Evolutionary conservation across 345 rosid species (phyloP), one percentile per base, ranked within the genome.

Genomic region (Hevea brasiliensis): DNA sequence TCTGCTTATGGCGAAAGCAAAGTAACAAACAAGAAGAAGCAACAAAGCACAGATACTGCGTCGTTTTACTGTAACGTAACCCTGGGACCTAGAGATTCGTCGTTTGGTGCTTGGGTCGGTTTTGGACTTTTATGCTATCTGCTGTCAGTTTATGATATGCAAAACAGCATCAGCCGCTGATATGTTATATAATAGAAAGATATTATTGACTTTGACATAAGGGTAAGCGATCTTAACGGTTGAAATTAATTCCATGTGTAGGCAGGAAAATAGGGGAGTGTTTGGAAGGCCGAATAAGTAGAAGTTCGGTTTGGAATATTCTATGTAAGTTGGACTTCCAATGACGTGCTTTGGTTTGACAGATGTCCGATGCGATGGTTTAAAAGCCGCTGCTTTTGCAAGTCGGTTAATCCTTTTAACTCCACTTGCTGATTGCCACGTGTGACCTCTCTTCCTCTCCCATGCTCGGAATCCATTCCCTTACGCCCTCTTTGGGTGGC

Each of bases 361-460:
- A 65, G 58, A 35, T 57, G 71, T 32, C 65, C 57, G 58, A 35
- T 45, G 71, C 21, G 7, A 63, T 3, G 54, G 12, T 32, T 12
- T 54, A 1, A 41, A 21, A 1, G 29, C 27, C 0, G 0, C 10
- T 37, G 3, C 4, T 1, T 8, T 61, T 32, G 14, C 42, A 29
- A 18, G 76, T 64, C 64, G 42, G 69, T 63, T 24, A 40, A 40
- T n/a, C 44, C 63, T 50, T 6, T 11, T 32, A 61, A 14, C 21
- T 62, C 60, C 61, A 47, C 23, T 72, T 27, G 63, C 13, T 4
- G 20, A 26, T 41, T 71, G 17, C 32, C 72, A 56, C 72, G 72
- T 42, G 61, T 21, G n/a, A n/a, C n/a, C n/a, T n/a, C n/a, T n/a
- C n/a, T n/a, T n/a, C n/a, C n/a, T n/a, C n/a, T n/a, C n/a, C n/a